Conservation (phyloP, 345 rosid genomes). For the Balakata baccata region DNA sequence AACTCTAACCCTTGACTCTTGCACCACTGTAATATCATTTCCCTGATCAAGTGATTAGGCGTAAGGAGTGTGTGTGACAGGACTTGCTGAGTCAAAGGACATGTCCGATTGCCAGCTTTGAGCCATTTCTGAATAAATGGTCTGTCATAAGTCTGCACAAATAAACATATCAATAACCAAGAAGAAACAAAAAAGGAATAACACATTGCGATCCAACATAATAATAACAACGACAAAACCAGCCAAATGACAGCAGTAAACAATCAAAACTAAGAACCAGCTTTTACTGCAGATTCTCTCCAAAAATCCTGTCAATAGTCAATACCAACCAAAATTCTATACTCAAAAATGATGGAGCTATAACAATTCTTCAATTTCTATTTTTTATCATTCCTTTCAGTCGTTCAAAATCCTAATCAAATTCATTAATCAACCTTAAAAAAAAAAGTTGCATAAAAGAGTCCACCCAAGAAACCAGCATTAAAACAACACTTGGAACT, state of each 20-base stretch:
- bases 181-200: conserved; percentile 8
- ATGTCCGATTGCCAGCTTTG: conserved; percentile 72
- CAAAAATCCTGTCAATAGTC: background rate
- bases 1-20: conserved; percentile 53
- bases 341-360: too few species aligned
- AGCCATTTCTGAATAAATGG: conserved; percentile 81
- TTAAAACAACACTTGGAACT: background rate
- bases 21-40: conserved; percentile 85
- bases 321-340: too few species aligned
- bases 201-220: background rate
- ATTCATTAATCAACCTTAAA: background rate
- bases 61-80: conserved; percentile 63
- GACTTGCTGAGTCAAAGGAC: conserved; percentile 85
- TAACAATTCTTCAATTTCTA: background rate
- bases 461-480: conserved; percentile 2
- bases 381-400: background rate
- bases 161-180: conserved; percentile 14
- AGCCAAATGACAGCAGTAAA: background rate
- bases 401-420: background rate
- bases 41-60: conserved; percentile 68
- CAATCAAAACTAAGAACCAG: too few species aligned
- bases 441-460: background rate
- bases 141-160: conserved; percentile 79
- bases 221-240: background rate
- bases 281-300: background rate